A percentile compares a stretch with the other conserved stretches of the same genome.
Conservation (phyloP, 805 yeast species). For the Candida germanica region DNA sequence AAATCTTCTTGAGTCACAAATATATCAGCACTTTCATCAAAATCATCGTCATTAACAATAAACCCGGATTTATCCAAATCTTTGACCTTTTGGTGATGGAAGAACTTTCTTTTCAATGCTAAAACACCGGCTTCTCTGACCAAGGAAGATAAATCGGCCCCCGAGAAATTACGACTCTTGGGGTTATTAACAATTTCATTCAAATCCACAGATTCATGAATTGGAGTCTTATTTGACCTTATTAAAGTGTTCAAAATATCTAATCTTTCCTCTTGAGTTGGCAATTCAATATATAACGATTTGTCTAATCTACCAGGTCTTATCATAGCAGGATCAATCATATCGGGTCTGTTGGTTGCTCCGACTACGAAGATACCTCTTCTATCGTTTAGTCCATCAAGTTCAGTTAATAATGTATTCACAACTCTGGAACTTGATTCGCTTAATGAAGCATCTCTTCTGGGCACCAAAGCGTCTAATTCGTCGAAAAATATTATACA, state of each 20-base stretch:
- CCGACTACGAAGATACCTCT: conserved; percentile 93
- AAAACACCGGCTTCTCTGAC: conserved; percentile 92
- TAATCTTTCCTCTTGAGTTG: conserved; percentile 69
- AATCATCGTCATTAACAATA: conserved; percentile 22
- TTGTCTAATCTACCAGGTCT: conserved; percentile 96
- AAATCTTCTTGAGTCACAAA: conserved; percentile 68
- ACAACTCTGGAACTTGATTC: conserved; percentile 93
- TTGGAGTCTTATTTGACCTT: conserved; percentile 70
- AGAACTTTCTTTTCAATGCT: conserved; percentile 75
- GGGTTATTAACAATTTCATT: conserved; percentile 63
- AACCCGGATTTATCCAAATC: conserved; percentile 38
- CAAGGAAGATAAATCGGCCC: conserved; percentile 92
- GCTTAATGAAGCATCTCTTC: conserved; percentile 82
- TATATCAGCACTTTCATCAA: conserved; percentile 33
- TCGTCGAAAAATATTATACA: conserved; percentile 96
- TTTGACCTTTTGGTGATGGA: conserved; percentile 39
- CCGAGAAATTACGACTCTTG: conserved; percentile 85
- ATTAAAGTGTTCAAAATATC: conserved; percentile 82
- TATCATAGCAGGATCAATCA: conserved; percentile 97
- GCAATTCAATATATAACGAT: conserved; percentile 86
- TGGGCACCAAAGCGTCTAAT: conserved; percentile 91
- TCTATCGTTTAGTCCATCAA: conserved; percentile 92
- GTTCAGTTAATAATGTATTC: conserved; percentile 87
- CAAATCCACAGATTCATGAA: conserved; percentile 61
- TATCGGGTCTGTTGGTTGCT: conserved; percentile 96